Evolutionary conservation across 768 basidiomycete genomes (phyloP), one percentile per base, ranked within the genome.

Genomic region (Scleroderma citrinum): DNA sequence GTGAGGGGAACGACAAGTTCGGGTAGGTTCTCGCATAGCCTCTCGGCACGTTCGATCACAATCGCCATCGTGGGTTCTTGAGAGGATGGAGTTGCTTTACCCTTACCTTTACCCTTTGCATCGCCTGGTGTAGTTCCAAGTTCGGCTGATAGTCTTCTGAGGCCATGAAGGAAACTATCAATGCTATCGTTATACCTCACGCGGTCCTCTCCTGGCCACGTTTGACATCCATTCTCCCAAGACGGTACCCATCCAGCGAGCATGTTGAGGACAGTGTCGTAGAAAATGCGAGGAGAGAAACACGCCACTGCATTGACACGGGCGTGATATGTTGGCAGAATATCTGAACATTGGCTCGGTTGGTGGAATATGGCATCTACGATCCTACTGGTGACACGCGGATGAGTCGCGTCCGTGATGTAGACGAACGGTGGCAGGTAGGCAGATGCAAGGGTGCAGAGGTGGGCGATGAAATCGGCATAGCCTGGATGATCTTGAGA

Each of bases 1-100:
- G 85, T 76, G 29, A 92, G 62, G 34, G 89, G 85, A 10, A 87
- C 80, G 2, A 90, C 48, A 1, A 89, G 59, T 23, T 86, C 83
- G 3, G 85, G 78, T 43, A 86, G 67, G 16, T 61, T 69, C 26
- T 82, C 82, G 52, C 72, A 78, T 51, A 91, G 63, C 38, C 78
- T 71, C 61, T 91, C 87, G 0, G 80, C 82, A n/a, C 73, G 71
- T 53, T 87, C 83, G 35, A 91, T 61, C 5, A 83, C 66, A 36
- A 91, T 69, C 10, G 85, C 77, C 55, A 88, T 69, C 63, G 47
- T 53, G 1, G 62, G 53, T 55, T 67, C 47, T n/a, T 52, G 44
- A 30, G 48, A 40, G 23, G 30, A 13, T 24, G 47, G 50, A 50
- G 50, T 30, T 44, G 48, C 63, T 32, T 65, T 71, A 16, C 59